Evolutionary conservation across 2,329 filamentous ascomycete genomes (phyloP), one percentile per base, ranked within the genome.

Genomic region (Colletotrichum endophyticum): DNA sequence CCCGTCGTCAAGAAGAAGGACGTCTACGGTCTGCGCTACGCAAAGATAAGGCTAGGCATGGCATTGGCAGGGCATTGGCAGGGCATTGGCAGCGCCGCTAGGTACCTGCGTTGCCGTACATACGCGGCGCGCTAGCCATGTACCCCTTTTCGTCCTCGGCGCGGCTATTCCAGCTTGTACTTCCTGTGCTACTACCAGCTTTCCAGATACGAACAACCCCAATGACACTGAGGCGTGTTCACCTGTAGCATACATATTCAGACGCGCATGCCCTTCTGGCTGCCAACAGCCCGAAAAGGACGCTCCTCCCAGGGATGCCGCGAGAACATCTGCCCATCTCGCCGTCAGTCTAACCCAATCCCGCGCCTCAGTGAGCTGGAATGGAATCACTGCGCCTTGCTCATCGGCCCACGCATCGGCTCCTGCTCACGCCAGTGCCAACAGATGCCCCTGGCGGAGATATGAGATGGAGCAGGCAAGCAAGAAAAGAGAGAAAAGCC

Each of bases 31-130:
- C 32, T 61, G 30, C 68, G 36, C 22, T 62, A 56, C 49, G 28
- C 44, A 70, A 59, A 61, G 73, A 73, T 68, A 66, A 36, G 70
- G 63, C 63, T 53, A 34, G 49, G 28, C 30, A 34, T 22, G 56
- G 70, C 70, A 25, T 64, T 44, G 19, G 34, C 34, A 36, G 34
- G 13, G 27, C 27, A 28, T 30, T 30, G 28, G 34, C 34, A 36
- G 34, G 34, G 39, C 39, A 49, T 49, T 22, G 64, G 63, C 63
- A 28, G 57, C 34, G 30, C 49, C 25, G 49, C 32, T 34, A 68
- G 64, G 64, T 76, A 76, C 73, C 73, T 76, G 73, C 70, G 73
- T 76, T 57, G 36, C 22, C 73, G 32, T 66, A 69, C 63, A 30
- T 68, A 44, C 57, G 59, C 64, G 63, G 70, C 56, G 44, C 64